Conservation (phyloP, 1,284 basidiomycete species). For the Chondrostereum purpureum region DNA sequence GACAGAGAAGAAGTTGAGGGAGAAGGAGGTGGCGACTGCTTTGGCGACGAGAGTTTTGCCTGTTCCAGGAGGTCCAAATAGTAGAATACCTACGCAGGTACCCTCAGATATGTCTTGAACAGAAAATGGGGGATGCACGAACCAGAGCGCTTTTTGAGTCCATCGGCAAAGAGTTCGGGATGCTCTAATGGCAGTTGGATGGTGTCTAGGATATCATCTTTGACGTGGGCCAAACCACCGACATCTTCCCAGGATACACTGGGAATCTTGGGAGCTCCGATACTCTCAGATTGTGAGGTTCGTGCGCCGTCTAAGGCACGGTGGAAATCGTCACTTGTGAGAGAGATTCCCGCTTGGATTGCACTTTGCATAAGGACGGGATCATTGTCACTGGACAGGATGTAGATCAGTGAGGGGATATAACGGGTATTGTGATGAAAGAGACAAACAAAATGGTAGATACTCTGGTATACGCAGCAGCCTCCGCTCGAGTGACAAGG, state of each 20-base stretch:
- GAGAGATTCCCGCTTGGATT: slow-evolving; percentile 44
- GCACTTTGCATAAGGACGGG: slow-evolving; percentile 20
- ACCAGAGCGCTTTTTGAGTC: slow-evolving; percentile 96
- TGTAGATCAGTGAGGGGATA: background rate
- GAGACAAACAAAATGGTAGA: slow-evolving; percentile 33
- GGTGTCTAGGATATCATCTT: slow-evolving; percentile 93
- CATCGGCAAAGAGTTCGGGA: slow-evolving; percentile 89
- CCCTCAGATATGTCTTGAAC: background rate
- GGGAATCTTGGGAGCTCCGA: slow-evolving; percentile 96
- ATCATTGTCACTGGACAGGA: slow-evolving; percentile 12
- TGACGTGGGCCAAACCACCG: slow-evolving; percentile 86
- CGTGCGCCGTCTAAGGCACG: slow-evolving; percentile 73
- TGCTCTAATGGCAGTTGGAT: slow-evolving; percentile 93
- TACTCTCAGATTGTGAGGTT: slow-evolving; percentile 81
- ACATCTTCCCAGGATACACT: slow-evolving; percentile 98
- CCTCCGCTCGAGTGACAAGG: slow-evolving; percentile 60
- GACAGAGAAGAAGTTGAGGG: slow-evolving; percentile 92
- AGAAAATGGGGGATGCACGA: slow-evolving; percentile 13
- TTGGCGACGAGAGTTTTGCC: slow-evolving; percentile 95
- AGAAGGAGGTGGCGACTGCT: slow-evolving; percentile 89
- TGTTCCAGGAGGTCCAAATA: slow-evolving; percentile 93
- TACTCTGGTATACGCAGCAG: slow-evolving; percentile 54
- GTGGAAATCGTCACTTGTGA: slow-evolving; percentile 70
- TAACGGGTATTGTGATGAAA: background rate
- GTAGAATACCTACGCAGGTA: slow-evolving; percentile 65